Evolutionary conservation across 2,329 filamentous ascomycete species (phyloP).

Genomic region (Trichoderma brevicompactum): DNA sequence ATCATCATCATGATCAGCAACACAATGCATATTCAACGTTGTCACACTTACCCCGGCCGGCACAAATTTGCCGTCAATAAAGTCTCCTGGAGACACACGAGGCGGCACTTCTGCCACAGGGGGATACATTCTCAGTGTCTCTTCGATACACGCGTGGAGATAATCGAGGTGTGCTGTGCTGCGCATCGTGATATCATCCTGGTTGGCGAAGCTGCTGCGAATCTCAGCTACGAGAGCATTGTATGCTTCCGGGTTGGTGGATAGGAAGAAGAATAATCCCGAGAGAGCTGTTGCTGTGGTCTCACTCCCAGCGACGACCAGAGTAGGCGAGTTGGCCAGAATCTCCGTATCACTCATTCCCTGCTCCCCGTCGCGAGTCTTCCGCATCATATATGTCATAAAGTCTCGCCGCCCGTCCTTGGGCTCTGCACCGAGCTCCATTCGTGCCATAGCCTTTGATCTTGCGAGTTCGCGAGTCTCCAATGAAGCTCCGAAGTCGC

Average conservation of each 20-base stretch:
- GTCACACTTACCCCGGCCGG: slow-evolving; percentile 31
- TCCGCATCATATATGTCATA: slow-evolving; percentile 38
- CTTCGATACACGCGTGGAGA: too few relatives aligned
- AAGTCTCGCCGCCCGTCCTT: slow-evolving; percentile 32
- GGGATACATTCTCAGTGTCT: slow-evolving; percentile 46
- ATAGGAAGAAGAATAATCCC: slow-evolving; percentile 40
- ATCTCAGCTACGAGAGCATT: neutral
- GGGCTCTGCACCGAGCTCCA: slow-evolving; percentile 33
- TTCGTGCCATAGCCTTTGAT: slow-evolving; percentile 18
- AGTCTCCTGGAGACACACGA: slow-evolving; percentile 40
- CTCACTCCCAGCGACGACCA: slow-evolving; percentile 43
- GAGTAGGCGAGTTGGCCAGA: slow-evolving; percentile 30
- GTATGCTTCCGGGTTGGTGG: slow-evolving; percentile 39
- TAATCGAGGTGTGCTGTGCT: too few relatives aligned
- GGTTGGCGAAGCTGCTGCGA: slow-evolving; percentile 1
- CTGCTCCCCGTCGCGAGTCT: slow-evolving; percentile 39
- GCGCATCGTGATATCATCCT: slow-evolving; percentile 44
- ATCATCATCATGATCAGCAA: too few relatives aligned
- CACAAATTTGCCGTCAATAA: slow-evolving; percentile 40
- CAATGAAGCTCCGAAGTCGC: too few relatives aligned
- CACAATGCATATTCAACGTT: too few relatives aligned
- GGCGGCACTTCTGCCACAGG: slow-evolving; percentile 39
- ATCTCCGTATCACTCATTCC: slow-evolving; percentile 37
- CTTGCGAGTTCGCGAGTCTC: too few relatives aligned
- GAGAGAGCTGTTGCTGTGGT: slow-evolving; percentile 42